Conservation (phyloP, 179 eudicot species). For the Beta macrorhiza region DNA sequence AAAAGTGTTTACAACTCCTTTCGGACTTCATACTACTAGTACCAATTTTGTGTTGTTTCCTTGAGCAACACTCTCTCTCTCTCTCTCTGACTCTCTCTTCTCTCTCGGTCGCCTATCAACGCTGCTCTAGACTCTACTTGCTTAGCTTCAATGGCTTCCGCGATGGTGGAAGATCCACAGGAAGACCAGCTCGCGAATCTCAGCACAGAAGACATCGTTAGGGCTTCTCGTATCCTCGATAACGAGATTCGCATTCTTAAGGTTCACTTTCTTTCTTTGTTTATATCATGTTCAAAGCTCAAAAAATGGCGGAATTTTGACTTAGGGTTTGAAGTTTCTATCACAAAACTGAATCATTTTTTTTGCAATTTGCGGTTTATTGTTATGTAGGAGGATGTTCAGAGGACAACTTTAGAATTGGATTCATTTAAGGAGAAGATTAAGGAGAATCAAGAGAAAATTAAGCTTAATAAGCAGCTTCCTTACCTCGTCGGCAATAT, state of each 20-base stretch:
- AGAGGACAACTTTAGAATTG: conserved; percentile 67
- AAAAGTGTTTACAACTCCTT: too few species aligned
- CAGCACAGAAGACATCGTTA: conserved; percentile 66
- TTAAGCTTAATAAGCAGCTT: conserved; percentile 92
- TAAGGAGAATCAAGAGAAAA: conserved; percentile 96
- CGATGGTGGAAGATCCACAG: conserved; percentile 80
- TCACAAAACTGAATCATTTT: neutral
- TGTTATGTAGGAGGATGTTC: conserved; percentile 67
- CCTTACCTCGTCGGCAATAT: conserved; percentile 95
- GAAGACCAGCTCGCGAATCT: conserved; percentile 80
- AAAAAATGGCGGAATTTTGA: conserved; percentile 4
- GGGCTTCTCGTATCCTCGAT: conserved; percentile 84
- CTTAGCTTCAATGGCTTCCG: conserved; percentile 54
- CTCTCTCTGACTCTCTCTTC: too few species aligned
- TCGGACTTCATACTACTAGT: too few species aligned
- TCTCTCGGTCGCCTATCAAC: neutral
- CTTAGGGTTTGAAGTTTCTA: neutral
- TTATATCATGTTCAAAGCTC: neutral
- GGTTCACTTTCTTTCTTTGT: conserved; percentile 21
- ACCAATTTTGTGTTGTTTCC: too few species aligned
- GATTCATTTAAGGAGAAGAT: conserved; percentile 85
- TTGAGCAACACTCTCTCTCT: too few species aligned
- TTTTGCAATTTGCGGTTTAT: neutral
- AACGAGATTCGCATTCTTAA: conserved; percentile 81
- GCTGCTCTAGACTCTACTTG: neutral